These are phyloP conservation scores for Quercus phellos DNA, from an alignment of 331 rosid species.

Conservation along the genomic window DNA sequence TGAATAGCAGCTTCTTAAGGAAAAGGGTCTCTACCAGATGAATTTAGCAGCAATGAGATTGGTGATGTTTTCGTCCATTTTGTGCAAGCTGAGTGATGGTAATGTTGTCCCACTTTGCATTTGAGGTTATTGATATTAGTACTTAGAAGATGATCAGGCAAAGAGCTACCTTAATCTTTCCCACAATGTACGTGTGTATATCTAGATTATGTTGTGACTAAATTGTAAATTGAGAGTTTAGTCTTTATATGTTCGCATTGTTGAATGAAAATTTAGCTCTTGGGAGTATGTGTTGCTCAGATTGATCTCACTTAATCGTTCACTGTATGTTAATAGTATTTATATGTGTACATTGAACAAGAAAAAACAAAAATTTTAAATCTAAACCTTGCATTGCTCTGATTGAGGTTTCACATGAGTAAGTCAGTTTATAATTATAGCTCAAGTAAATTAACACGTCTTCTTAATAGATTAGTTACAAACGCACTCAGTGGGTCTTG, in stretches of 20 bases:
- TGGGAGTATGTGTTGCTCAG: not conserved
- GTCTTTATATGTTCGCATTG: not conserved
- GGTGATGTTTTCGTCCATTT: not conserved
- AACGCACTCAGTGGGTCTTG: too few species aligned
- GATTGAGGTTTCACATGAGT: too few species aligned
- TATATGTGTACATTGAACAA: not conserved
- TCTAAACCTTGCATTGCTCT: not conserved
- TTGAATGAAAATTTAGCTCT: not conserved
- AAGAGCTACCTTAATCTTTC: constrained; percentile 6
- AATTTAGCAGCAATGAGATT: not conserved
- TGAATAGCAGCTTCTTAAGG: constrained; percentile 1
- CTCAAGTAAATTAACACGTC: too few species aligned
- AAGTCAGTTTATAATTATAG: too few species aligned
- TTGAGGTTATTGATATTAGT: not conserved
- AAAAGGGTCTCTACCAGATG: constrained; percentile 12
- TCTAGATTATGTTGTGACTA: constrained; percentile 14
- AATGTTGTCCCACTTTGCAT: not conserved
- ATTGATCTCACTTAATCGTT: not conserved
- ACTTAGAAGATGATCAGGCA: not conserved
- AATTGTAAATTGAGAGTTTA: not conserved
- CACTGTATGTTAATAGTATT: not conserved
- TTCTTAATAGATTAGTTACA: too few species aligned
- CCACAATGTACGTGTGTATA: not conserved
- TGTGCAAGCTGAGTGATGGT: not conserved
- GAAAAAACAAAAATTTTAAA: not conserved